phyloP scores from a whole-genome alignment of 1,139 yeast species.

The Hansenula sp. region DNA sequence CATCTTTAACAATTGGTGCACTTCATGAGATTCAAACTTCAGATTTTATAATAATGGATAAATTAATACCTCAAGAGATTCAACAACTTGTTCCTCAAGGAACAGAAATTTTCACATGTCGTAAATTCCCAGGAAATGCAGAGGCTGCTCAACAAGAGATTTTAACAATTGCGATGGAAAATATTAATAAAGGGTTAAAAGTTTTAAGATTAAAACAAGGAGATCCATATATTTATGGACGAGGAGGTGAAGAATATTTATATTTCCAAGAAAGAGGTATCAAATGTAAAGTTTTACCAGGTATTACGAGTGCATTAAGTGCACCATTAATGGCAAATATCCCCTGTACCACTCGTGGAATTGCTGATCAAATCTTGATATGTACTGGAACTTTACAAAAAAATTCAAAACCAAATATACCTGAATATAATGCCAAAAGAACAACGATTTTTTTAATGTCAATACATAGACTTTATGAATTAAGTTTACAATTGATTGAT shows the following conservation, averaged over 20 bases:
- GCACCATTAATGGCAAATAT: constrained; percentile 81
- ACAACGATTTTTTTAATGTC: constrained; percentile 92
- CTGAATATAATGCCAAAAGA: constrained; percentile 65
- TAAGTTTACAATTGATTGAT: constrained; percentile 54
- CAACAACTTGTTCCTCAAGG: constrained; percentile 71
- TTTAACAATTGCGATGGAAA: constrained; percentile 62
- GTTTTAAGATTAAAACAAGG: constrained; percentile 94
- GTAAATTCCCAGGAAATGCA: constrained; percentile 96
- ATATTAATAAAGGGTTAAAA: constrained; percentile 60
- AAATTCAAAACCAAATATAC: constrained; percentile 77
- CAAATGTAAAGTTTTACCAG: constrained; percentile 75
- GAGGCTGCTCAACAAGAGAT: constrained; percentile 89
- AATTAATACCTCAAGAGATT: constrained; percentile 85
- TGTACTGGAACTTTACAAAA: constrained; percentile 95
- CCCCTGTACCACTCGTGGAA: constrained; percentile 90
- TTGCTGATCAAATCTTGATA: constrained; percentile 86
- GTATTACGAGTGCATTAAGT: constrained; percentile 85
- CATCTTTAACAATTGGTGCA: constrained; percentile 82
- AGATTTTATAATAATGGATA: constrained; percentile 83
- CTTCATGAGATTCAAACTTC: constrained; percentile 76
- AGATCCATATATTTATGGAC: constrained; percentile 93
- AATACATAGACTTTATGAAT: constrained; percentile 73
- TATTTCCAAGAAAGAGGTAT: constrained; percentile 67
- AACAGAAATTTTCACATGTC: constrained; percentile 81
- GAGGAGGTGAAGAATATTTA: constrained; percentile 90